phyloP scores from a whole-genome alignment of 768 basidiomycete species.

The Lactarius sanguifluus region DNA sequence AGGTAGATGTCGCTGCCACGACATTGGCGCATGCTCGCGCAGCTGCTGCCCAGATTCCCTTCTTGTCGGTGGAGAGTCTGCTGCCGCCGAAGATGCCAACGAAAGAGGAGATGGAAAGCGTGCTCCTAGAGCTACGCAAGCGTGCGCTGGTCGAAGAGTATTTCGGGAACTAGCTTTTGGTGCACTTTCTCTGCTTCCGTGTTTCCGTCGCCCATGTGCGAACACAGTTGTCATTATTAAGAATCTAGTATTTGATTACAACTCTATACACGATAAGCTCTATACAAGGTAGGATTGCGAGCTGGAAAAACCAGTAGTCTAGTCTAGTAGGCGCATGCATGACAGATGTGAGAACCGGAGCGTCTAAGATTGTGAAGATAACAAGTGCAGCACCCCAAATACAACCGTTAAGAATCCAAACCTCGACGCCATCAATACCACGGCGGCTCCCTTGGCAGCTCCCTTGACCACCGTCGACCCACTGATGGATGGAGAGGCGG shows the following conservation, averaged over 20 bases:
- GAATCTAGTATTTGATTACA: not conserved
- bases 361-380: constrained; percentile 15
- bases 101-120: constrained; percentile 73
- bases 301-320: not conserved
- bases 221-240: constrained; percentile 8
- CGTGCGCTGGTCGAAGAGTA: constrained; percentile 81
- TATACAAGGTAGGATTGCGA: not conserved
- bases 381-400: not conserved
- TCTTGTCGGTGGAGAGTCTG: constrained; percentile 71
- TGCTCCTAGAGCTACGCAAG: constrained; percentile 75
- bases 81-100: constrained; percentile 75
- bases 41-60: constrained; percentile 70
- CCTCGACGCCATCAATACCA: constrained; percentile 11
- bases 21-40: constrained; percentile 46
- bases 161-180: constrained; percentile 44
- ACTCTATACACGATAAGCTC: not conserved
- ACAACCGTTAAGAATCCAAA: constrained; percentile 18
- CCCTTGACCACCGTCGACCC: not conserved
- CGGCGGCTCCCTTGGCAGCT: constrained; percentile 4
- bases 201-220: not conserved
- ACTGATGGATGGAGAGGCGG: not conserved
- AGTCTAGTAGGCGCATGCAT: not conserved
- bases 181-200: not conserved
- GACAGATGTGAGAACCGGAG: not conserved
- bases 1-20: constrained; percentile 31